Percentiles rank a stretch among this genome's conserved stretches.
These are phyloP conservation scores for Schoenoplectus tabernaemontani DNA, from an alignment of 202 grass and related monocot genomes.

Conservation along the genomic window DNA sequence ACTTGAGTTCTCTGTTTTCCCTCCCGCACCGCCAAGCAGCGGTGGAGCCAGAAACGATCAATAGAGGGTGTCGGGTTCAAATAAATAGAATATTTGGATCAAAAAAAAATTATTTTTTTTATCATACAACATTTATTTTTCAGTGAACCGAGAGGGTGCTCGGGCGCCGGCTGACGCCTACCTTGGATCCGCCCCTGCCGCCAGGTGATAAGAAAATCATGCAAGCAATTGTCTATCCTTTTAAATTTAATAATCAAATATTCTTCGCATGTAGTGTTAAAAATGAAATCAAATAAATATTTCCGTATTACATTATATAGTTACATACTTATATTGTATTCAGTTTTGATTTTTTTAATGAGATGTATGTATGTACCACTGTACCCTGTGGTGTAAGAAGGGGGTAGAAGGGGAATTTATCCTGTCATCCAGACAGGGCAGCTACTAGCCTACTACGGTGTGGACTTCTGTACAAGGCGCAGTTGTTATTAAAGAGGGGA, in stretches of 20 bases:
- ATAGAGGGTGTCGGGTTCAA: too few relatives aligned
- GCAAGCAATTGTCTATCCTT: background rate
- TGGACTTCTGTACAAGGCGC: background rate
- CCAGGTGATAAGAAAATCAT: background rate
- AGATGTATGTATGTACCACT: background rate
- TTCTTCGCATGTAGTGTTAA: background rate
- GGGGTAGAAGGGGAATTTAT: background rate
- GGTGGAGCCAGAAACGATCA: too few relatives aligned
- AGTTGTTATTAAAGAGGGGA: background rate
- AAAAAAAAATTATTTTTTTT: too few relatives aligned
- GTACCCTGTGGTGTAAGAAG: constrained; percentile 20
- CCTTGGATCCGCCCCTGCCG: too few relatives aligned
- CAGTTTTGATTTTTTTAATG: too few relatives aligned
- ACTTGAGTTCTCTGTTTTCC: background rate
- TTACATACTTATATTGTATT: too few relatives aligned
- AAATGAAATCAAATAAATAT: background rate
- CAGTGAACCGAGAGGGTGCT: too few relatives aligned
- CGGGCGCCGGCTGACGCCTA: too few relatives aligned
- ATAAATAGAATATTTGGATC: too few relatives aligned
- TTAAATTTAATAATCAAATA: background rate
- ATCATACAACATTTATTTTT: too few relatives aligned
- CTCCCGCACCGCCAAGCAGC: background rate
- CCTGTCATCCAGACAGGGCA: background rate
- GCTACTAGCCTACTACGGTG: background rate
- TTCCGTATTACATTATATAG: too few relatives aligned